These are phyloP conservation scores for Aulographum hederae DNA, from an alignment of 2,329 filamentous ascomycete genomes.

Conservation along the genomic window DNA sequence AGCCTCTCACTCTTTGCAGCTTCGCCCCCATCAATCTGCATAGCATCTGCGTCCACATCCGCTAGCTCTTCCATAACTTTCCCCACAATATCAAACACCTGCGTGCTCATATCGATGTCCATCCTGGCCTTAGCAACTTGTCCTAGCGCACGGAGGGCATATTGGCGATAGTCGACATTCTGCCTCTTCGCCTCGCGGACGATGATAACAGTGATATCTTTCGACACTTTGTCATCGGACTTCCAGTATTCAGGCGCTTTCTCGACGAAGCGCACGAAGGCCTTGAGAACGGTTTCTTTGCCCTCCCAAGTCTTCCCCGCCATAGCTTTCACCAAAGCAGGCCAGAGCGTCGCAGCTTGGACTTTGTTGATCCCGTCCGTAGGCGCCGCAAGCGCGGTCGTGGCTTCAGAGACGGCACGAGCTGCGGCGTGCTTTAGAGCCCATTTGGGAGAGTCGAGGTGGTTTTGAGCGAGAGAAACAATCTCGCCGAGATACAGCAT, in stretches of 20 bases:
- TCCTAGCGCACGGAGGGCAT: slow-evolving; percentile 56
- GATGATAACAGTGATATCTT: slow-evolving; percentile 45
- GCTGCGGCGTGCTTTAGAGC: slow-evolving; percentile 77
- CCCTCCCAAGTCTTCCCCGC: slow-evolving; percentile 82
- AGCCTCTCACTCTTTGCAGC: too few relatives aligned
- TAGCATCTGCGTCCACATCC: slow-evolving; percentile 9
- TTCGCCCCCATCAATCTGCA: slow-evolving; percentile 18
- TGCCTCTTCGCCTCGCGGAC: slow-evolving; percentile 81
- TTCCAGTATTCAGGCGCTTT: slow-evolving; percentile 31
- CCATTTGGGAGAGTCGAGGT: slow-evolving; percentile 72
- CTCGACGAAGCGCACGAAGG: slow-evolving; percentile 61
- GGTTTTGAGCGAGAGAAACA: slow-evolving; percentile 42
- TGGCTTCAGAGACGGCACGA: slow-evolving; percentile 57
- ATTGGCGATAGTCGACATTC: slow-evolving; percentile 65
- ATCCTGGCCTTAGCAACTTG: slow-evolving; percentile 48
- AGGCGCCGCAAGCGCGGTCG: slow-evolving; percentile 31
- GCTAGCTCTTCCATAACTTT: slow-evolving; percentile 24
- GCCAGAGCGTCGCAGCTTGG: slow-evolving; percentile 56
- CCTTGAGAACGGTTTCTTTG: slow-evolving; percentile 69
- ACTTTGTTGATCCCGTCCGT: slow-evolving; percentile 33
- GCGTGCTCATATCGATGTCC: slow-evolving; percentile 51
- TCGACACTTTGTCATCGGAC: slow-evolving; percentile 39
- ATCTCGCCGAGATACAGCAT: slow-evolving; percentile 76
- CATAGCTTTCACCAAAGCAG: slow-evolving; percentile 62
- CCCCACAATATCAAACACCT: slow-evolving; percentile 45